These are phyloP conservation scores for Globisporangium nodosum DNA, from an alignment of 352 stramenopile species.

Conservation along the genomic window DNA sequence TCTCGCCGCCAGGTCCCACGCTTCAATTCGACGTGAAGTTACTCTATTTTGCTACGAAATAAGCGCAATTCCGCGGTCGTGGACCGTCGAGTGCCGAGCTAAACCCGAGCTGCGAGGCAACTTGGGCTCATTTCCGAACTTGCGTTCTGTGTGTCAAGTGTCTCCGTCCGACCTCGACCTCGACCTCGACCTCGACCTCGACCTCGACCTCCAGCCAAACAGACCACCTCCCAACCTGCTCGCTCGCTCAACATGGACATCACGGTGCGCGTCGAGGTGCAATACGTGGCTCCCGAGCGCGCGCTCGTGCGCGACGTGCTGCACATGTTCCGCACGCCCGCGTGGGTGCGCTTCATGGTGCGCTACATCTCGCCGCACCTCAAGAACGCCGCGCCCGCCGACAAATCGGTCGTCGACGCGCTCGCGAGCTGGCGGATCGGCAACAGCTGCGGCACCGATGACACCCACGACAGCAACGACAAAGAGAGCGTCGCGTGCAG, in stretches of 20 bases:
- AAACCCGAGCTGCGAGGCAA: no score
- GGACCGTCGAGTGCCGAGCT: no score
- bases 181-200: no score
- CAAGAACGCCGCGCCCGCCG: slow-evolving; percentile 70
- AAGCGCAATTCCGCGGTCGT: no score
- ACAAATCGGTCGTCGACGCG: slow-evolving; percentile 60
- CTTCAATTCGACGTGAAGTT: no score
- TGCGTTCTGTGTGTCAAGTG: background rate
- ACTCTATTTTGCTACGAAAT: no score
- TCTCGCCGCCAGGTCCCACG: no score
- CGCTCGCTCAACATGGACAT: slow-evolving; percentile 47
- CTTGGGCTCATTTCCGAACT: background rate
- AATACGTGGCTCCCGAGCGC: slow-evolving; percentile 64
- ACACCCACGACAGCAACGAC: background rate
- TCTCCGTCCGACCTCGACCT: no score
- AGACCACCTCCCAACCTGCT: background rate
- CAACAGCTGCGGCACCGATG: background rate
- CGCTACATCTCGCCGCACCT: slow-evolving; percentile 82
- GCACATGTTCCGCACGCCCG: slow-evolving; percentile 75
- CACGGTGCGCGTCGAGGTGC: slow-evolving; percentile 71
- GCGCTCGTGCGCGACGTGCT: slow-evolving; percentile 67
- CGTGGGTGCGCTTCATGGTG: slow-evolving; percentile 84
- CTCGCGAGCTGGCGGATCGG: slow-evolving; percentile 24
- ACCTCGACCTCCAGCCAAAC: no score
- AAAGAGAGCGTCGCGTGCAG: background rate